phyloP scores from a whole-genome alignment of 1,284 basidiomycete species.

The Microbotryum violaceum region DNA sequence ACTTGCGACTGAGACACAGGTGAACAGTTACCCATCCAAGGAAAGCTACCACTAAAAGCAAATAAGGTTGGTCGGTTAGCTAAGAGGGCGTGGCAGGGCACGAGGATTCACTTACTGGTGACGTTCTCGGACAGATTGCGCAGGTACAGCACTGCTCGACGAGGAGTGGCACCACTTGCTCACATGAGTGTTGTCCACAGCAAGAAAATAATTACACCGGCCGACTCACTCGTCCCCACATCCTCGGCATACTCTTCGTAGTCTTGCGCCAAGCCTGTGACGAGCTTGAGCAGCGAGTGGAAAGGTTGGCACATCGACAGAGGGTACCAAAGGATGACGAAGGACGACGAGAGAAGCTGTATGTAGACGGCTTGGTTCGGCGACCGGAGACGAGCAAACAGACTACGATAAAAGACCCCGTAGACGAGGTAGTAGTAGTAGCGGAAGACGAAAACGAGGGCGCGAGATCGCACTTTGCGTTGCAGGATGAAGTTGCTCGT shows the following conservation, averaged over 20 bases:
- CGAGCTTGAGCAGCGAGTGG: conserved; percentile 43
- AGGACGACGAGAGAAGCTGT: conserved; percentile 49
- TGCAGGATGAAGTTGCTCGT: conserved; percentile 48
- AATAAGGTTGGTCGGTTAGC: neutral
- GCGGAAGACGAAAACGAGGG: conserved; percentile 49
- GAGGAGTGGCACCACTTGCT: neutral
- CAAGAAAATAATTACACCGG: neutral
- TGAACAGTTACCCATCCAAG: conserved; percentile 42
- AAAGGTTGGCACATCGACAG: conserved; percentile 48
- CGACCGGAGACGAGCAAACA: conserved; percentile 41
- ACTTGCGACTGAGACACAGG: neutral
- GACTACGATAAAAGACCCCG: conserved; percentile 44
- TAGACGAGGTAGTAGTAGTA: conserved; percentile 41
- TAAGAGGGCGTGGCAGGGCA: conserved; percentile 27
- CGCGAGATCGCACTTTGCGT: conserved; percentile 47
- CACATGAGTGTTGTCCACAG: neutral
- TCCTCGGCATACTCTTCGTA: conserved; percentile 49
- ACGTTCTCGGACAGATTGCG: conserved; percentile 52
- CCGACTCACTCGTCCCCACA: conserved; percentile 40
- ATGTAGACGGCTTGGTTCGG: conserved; percentile 45
- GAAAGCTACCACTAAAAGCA: conserved; percentile 31
- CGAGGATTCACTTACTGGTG: conserved; percentile 45
- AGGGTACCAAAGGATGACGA: conserved; percentile 49
- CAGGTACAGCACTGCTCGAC: conserved; percentile 44
- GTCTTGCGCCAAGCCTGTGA: conserved; percentile 45